Conservation (phyloP, 768 basidiomycete species). For the Candolleomyces eurysporus region DNA sequence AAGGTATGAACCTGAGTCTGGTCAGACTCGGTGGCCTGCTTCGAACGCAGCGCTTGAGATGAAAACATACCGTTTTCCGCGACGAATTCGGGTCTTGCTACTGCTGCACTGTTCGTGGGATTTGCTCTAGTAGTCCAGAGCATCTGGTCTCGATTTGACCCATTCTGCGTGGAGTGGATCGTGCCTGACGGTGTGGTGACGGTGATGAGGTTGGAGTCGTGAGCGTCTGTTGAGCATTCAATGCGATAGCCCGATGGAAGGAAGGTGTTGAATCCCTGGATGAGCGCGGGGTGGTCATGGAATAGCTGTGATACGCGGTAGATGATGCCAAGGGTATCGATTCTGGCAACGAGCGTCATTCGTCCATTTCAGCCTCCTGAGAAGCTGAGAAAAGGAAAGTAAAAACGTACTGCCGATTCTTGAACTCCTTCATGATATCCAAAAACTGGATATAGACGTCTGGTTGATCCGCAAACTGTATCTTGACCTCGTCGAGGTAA, state of each 20-base stretch:
- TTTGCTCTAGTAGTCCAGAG: slow-evolving; percentile 32
- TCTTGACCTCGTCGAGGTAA: slow-evolving; percentile 92
- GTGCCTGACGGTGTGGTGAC: slow-evolving; percentile 76
- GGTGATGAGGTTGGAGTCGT: slow-evolving; percentile 65
- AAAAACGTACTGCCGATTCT: slow-evolving; percentile 75
- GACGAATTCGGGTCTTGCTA: slow-evolving; percentile 10
- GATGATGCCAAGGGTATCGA: slow-evolving; percentile 97
- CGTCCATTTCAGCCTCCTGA: not conserved
- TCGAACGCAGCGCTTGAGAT: not conserved
- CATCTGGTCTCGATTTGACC: slow-evolving; percentile 33
- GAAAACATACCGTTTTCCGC: slow-evolving; percentile 12
- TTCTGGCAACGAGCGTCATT: slow-evolving; percentile 44
- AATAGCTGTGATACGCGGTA: slow-evolving; percentile 92
- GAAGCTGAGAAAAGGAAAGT: not conserved
- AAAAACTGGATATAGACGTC: slow-evolving; percentile 93
- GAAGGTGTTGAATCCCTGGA: slow-evolving; percentile 98
- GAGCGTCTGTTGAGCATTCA: slow-evolving; percentile 67
- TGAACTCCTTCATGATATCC: slow-evolving; percentile 99
- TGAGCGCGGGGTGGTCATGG: slow-evolving; percentile 83
- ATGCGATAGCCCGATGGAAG: slow-evolving; percentile 93
- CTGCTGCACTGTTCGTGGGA: not conserved
- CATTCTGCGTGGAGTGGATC: slow-evolving; percentile 54
- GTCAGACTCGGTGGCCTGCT: not conserved
- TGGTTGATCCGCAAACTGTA: slow-evolving; percentile 88
- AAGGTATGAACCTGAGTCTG: slow-evolving; percentile 19